These are phyloP conservation scores for Neurospora hispaniola DNA, from an alignment of 495 filamentous ascomycete species.

Conservation along the genomic window DNA sequence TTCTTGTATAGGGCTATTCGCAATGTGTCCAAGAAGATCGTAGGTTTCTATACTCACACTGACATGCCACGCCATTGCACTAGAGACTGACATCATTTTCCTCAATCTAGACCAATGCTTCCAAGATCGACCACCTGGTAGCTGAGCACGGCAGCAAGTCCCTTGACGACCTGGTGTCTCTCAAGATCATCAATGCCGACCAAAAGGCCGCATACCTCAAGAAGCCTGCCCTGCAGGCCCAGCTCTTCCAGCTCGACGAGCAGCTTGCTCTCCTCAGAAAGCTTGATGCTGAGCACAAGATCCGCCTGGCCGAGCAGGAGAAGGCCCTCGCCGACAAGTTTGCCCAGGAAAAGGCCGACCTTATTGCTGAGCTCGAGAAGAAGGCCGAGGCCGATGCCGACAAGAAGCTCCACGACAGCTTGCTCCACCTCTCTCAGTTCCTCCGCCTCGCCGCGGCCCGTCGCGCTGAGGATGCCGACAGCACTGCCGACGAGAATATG, in stretches of 20 bases:
- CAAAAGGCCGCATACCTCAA: slow-evolving; percentile 82
- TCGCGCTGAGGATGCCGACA: slow-evolving; percentile 52
- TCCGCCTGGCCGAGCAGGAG: slow-evolving; percentile 55
- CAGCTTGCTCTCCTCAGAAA: slow-evolving; percentile 77
- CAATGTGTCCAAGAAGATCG: slow-evolving; percentile 79
- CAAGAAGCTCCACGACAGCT: slow-evolving; percentile 40
- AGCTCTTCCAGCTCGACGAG: slow-evolving; percentile 67
- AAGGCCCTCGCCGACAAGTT: slow-evolving; percentile 60
- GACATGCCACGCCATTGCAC: background rate
- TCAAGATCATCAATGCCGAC: slow-evolving; percentile 83
- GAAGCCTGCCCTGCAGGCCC: slow-evolving; percentile 75
- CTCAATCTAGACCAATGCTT: slow-evolving; percentile 51
- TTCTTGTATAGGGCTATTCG: slow-evolving; percentile 59
- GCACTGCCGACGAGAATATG: slow-evolving; percentile 56
- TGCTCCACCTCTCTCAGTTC: slow-evolving; percentile 68
- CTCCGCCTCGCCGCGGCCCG: slow-evolving; percentile 66
- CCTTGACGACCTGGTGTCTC: slow-evolving; percentile 72
- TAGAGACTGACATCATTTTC: slow-evolving; percentile 10
- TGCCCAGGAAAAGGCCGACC: slow-evolving; percentile 56
- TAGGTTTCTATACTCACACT: slow-evolving; percentile 33
- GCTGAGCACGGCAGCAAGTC: slow-evolving; percentile 63
- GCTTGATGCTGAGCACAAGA: slow-evolving; percentile 67
- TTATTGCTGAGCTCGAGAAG: slow-evolving; percentile 40
- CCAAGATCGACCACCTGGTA: slow-evolving; percentile 69
- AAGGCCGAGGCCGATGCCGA: slow-evolving; percentile 47